These are phyloP conservation scores for Epichloe elymi DNA, from an alignment of 2,329 filamentous ascomycete species.

Conservation along the genomic window DNA sequence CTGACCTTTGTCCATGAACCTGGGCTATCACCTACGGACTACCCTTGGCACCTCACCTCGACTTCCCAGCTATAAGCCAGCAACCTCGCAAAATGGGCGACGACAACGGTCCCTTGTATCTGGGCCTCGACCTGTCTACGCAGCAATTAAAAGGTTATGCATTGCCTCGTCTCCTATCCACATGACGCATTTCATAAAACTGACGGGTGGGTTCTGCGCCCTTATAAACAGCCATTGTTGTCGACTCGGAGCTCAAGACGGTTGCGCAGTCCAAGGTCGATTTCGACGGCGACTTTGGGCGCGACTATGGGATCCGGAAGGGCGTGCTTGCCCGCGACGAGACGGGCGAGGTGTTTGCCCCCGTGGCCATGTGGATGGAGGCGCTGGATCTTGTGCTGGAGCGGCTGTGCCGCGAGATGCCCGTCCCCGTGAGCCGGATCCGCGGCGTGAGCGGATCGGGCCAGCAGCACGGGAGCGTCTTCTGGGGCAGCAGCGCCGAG, in stretches of 20 bases:
- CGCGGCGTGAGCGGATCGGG: slow-evolving; percentile 80
- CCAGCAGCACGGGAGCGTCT: slow-evolving; percentile 96
- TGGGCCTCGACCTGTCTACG: slow-evolving; percentile 92
- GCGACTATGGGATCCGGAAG: slow-evolving; percentile 69
- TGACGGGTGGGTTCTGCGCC: not conserved
- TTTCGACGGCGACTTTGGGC: slow-evolving; percentile 72
- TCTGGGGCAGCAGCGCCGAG: slow-evolving; percentile 68
- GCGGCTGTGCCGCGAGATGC: slow-evolving; percentile 54
- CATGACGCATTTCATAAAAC: not conserved
- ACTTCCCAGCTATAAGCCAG: too few species aligned
- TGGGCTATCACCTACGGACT: too few species aligned
- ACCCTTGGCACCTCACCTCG: too few species aligned
- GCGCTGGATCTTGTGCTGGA: slow-evolving; percentile 74
- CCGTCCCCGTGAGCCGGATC: slow-evolving; percentile 54
- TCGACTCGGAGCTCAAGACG: slow-evolving; percentile 70
- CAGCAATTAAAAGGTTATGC: slow-evolving; percentile 82
- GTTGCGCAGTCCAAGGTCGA: slow-evolving; percentile 81
- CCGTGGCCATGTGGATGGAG: slow-evolving; percentile 89
- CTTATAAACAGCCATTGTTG: slow-evolving; percentile 58
- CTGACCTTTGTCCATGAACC: too few species aligned
- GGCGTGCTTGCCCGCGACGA: slow-evolving; percentile 72
- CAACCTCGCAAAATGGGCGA: not conserved
- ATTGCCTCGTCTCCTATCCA: slow-evolving; percentile 31
- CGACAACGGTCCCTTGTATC: slow-evolving; percentile 51
- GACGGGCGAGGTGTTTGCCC: slow-evolving; percentile 83